Evolutionary conservation across 2,329 filamentous ascomycete genomes (phyloP), one percentile per base, ranked within the genome.

Genomic region (Fusarium guadeloupense): DNA sequence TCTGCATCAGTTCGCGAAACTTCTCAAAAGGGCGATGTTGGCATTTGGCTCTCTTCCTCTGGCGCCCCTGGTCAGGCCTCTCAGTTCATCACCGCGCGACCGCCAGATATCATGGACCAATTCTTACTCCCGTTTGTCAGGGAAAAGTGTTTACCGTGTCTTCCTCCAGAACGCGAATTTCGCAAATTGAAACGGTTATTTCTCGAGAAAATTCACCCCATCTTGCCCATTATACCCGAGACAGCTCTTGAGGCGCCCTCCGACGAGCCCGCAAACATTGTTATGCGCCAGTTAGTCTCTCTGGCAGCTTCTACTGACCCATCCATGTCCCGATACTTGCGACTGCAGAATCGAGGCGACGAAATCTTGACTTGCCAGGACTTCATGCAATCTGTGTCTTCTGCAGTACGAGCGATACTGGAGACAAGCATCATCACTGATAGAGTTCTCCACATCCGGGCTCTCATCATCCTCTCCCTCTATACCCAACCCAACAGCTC

Each of bases 401-500:
- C 80, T 1, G 79, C 83, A 1, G 75, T 84, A 4, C 74, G 81
- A 9, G 77, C 78, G 1, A 78, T 81, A 1, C 71, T 86, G 3
- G 83, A 85, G 46, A 80, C 83, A 6, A 82, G 81, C 13, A 70
- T 86, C 35, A 80, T 87, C 8, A 75, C 77, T 1, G 81, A 86
- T 59, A 77, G 82, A n/a, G 76, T 86, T 6, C 74, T 85, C 23
- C 78, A 85, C 40, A 83, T 85, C 30, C 82, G 84, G 23, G 77
- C 82, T 13, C 75, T 85, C 7, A 77, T 80, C 21, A 77, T 87
- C 41, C 70, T 87, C 16, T 85, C 84, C 0, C 74, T 87, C n/a
- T 87, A 85, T 63, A 81, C 80, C n/a, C 84, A 88, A 54, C 83
- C 83, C 1, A 78, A 77, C 5, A 77, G 77, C 38, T 76, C 81